phyloP scores from a whole-genome alignment of 169 alveolate genomes.

The Prorocentrum cordatum region DNA sequence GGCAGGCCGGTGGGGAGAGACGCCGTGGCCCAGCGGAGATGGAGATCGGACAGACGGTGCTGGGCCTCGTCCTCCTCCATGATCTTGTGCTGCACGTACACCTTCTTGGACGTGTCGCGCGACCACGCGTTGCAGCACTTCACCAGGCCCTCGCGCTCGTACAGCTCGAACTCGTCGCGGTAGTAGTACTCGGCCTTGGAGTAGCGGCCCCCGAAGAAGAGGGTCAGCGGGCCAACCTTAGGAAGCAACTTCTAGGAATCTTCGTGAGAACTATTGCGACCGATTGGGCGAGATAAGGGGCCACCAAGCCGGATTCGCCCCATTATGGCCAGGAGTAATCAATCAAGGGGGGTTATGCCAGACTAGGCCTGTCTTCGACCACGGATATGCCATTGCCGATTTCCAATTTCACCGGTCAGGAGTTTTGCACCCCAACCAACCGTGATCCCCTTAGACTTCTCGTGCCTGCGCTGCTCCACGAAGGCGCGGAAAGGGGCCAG shows the following conservation, averaged over 20 bases:
- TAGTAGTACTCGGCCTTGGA: slow-evolving; percentile 59
- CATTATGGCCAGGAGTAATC: too few species aligned
- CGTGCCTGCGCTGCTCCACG: slow-evolving; percentile 57
- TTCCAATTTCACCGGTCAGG: too few species aligned
- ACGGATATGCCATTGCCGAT: too few species aligned
- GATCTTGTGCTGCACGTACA: slow-evolving; percentile 69
- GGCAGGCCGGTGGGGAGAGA: too few species aligned
- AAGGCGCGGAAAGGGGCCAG: slow-evolving; percentile 45
- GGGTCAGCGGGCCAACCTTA: slow-evolving; percentile 31
- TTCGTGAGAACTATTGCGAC: too few species aligned
- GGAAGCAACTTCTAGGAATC: too few species aligned
- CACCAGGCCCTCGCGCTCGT: slow-evolving; percentile 19
- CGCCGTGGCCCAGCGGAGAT: too few species aligned
- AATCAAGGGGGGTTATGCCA: too few species aligned
- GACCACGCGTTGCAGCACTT: slow-evolving; percentile 70
- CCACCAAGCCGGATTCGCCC: too few species aligned
- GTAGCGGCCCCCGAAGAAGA: slow-evolving; percentile 65
- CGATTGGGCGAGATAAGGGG: too few species aligned
- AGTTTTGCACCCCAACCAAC: neutral
- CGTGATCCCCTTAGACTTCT: slow-evolving; percentile 1
- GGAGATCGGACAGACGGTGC: too few species aligned
- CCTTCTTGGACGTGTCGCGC: slow-evolving; percentile 62
- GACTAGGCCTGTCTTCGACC: too few species aligned
- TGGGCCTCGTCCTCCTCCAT: slow-evolving; percentile 65
- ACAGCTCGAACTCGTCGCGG: slow-evolving; percentile 29